These are phyloP conservation scores for Gaeumannomyces sp. DNA, from an alignment of 2,329 filamentous ascomycete genomes.

Conservation along the genomic window DNA sequence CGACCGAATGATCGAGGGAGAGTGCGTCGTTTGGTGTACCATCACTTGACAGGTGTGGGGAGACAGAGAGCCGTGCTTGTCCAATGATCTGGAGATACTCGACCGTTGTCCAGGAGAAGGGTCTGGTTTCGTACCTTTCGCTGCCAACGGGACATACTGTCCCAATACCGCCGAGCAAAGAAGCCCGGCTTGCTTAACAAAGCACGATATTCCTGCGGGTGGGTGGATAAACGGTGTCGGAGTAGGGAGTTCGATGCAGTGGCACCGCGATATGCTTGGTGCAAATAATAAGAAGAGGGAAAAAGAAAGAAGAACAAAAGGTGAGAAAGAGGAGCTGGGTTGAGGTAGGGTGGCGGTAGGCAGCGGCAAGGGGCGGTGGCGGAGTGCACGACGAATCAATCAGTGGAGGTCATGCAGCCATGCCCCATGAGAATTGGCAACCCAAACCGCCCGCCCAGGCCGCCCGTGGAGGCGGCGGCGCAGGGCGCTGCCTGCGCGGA, in stretches of 20 bases:
- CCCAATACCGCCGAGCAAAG: not conserved
- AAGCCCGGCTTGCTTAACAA: not conserved
- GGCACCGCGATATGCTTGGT: no score
- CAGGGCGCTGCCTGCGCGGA: no score
- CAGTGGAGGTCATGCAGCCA: no score
- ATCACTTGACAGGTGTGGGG: not conserved
- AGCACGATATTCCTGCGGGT: not conserved
- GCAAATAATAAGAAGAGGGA: not conserved
- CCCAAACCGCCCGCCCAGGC: no score
- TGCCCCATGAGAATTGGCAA: no score
- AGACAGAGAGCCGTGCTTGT: not conserved
- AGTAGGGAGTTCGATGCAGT: no score
- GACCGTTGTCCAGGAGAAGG: not conserved
- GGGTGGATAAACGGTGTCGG: no score
- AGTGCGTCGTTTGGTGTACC: not conserved
- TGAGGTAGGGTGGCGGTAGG: not conserved
- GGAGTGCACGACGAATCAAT: no score
- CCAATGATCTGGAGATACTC: conserved; percentile 2
- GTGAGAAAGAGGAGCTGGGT: not conserved
- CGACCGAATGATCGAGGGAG: not conserved
- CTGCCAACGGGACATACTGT: conserved; percentile 30
- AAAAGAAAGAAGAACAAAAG: not conserved
- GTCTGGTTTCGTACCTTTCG: conserved; percentile 28
- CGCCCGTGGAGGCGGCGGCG: no score
- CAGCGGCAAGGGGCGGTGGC: not conserved